phyloP scores from a whole-genome alignment of 306 rosid genomes.

The Luffa acutangula region DNA sequence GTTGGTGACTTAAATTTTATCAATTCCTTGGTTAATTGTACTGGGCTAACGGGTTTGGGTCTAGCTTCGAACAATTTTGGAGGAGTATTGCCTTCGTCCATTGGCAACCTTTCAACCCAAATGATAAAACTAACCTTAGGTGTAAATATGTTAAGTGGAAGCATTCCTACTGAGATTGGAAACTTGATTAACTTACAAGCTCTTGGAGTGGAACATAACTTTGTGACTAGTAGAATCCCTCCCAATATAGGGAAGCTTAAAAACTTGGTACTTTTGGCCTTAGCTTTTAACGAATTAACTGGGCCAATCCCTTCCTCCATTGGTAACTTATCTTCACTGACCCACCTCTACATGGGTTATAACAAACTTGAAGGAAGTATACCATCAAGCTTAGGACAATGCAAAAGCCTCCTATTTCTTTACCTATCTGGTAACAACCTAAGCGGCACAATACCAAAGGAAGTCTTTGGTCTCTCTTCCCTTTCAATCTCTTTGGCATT shows the following conservation, averaged over 20 bases:
- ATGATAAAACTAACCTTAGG: not conserved
- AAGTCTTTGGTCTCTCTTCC: conserved; percentile 15
- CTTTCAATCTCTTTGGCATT: conserved; percentile 10
- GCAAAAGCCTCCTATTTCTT: not conserved
- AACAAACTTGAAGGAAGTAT: not conserved
- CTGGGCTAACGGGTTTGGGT: conserved; percentile 5
- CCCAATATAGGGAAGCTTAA: conserved; percentile 15
- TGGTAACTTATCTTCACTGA: not conserved
- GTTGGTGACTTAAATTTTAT: conserved; percentile 16
- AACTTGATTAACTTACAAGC: conserved; percentile 10
- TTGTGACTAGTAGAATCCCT: conserved; percentile 12
- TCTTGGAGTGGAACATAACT: conserved; percentile 3
- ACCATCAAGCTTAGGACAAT: conserved; percentile 19
- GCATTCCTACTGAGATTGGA: conserved; percentile 14
- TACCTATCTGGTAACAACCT: conserved; percentile 14
- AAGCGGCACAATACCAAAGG: conserved; percentile 20
- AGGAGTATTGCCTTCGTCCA: conserved; percentile 23
- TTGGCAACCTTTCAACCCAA: conserved; percentile 22
- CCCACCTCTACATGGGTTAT: not conserved
- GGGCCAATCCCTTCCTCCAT: conserved; percentile 13
- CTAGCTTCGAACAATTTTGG: not conserved
- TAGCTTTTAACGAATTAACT: conserved; percentile 8
- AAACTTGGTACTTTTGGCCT: not conserved
- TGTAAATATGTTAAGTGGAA: conserved; percentile 10
- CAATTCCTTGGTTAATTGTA: conserved; percentile 19